Base-by-base conservation (phyloP, 2,329 filamentous ascomycete species). In the Colletotrichum sp. region DNA sequence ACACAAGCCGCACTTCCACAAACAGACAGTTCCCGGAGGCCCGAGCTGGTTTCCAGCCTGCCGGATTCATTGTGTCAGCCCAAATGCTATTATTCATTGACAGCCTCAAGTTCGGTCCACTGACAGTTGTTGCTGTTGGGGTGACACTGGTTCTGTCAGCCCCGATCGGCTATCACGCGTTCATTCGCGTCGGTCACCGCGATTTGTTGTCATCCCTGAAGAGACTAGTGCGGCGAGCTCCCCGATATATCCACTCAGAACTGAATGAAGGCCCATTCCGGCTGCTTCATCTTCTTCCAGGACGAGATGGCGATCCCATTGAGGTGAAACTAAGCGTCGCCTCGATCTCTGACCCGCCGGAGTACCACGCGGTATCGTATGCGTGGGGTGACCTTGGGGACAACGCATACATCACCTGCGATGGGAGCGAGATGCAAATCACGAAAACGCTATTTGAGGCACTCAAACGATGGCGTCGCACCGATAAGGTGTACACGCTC, bases 351-450 rank as follows among this genome's bases (percentile, higher is more conserved):
- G 52, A 32, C 12, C 21, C 39, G 12, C 9, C 52, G 10, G n/a
- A 28, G 57, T 73, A 64, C 21, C 65, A 69, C 12, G 66, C 66
- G n/a, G 21, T 73, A 12, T 73, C 66, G n/a, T 73, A 64, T 21
- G 71, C 71, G 13, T 73, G 57, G 55, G 65, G 66, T 1, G 26
- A 55, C 3, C 21, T 52, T 0, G 10, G 24, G 7, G 57, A 73
- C 30, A 55, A 52, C 3, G 39, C 63, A 24, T 67, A 77, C 70
- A 80, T 84, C 7, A 16, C 74, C 18, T 79, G 79, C 52, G 77
- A 81, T 60, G 81, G 78, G 7, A 71, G 70, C 32, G 48, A 76
- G 8, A 77, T 85, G 10, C 70, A 80, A 24, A 72, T 84, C 13
- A 84, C 82, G 15, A 75, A 72, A n/a, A 73, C 16, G 15, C 30